A percentile compares a stretch with the other conserved stretches of the same genome.
Evolutionary conservation across 2,329 filamentous ascomycete genomes (phyloP).

Genomic region (Cordyceps pruinosa): DNA sequence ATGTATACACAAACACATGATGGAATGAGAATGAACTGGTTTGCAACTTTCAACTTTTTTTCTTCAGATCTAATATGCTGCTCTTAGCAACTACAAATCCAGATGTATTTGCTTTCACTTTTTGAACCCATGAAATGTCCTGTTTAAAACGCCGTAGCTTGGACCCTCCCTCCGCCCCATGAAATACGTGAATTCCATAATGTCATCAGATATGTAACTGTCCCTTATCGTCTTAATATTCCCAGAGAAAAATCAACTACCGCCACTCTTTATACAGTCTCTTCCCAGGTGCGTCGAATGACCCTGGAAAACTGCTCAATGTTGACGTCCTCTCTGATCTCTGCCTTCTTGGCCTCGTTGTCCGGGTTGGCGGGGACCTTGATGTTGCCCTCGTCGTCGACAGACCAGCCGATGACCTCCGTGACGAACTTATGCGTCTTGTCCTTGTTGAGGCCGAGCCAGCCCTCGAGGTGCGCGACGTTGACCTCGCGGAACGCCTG

Average conservation of each 20-base stretch:
- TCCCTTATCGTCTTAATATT: not conserved
- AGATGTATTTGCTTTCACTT: slow-evolving; percentile 10
- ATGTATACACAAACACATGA: not conserved
- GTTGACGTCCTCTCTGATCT: slow-evolving; percentile 92
- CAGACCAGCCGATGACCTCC: slow-evolving; percentile 80
- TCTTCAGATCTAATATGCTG: not conserved
- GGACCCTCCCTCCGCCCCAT: slow-evolving; percentile 8
- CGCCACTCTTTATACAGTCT: slow-evolving; percentile 33
- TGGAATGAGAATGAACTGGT: not conserved
- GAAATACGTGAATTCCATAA: slow-evolving; percentile 9
- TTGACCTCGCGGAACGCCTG: slow-evolving; percentile 71
- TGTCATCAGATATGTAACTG: slow-evolving; percentile 7
- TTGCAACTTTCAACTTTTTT: slow-evolving; percentile 9
- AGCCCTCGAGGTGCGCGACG: slow-evolving; percentile 61
- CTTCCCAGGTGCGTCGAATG: slow-evolving; percentile 79
- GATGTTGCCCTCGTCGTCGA: slow-evolving; percentile 60
- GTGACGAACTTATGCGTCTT: slow-evolving; percentile 70
- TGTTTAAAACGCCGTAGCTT: slow-evolving; percentile 13
- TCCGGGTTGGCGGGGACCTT: slow-evolving; percentile 88
- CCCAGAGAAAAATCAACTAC: not conserved
- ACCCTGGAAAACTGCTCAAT: slow-evolving; percentile 79
- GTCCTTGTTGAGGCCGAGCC: slow-evolving; percentile 65
- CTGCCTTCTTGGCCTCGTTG: slow-evolving; percentile 92
- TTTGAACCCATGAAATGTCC: slow-evolving; percentile 12
- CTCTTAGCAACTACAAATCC: slow-evolving; percentile 1